These are phyloP conservation scores for Adenanthera pavonina DNA, from an alignment of 306 rosid genomes.

Conservation along the genomic window DNA sequence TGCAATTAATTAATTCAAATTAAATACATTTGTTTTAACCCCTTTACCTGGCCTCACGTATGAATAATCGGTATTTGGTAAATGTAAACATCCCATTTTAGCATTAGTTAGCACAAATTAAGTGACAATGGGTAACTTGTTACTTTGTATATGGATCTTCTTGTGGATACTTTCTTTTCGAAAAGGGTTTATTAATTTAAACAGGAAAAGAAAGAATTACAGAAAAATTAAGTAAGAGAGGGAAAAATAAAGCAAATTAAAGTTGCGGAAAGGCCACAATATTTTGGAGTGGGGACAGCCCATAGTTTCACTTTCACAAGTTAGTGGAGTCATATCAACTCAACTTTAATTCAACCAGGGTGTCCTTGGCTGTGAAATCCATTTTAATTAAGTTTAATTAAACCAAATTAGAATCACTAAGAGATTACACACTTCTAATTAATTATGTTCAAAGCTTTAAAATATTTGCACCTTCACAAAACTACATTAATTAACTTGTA, in stretches of 20 bases:
- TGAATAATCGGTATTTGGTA: neutral
- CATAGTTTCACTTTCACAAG: neutral
- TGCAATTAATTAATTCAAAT: neutral
- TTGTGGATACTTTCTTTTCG: neutral
- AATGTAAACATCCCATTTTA: neutral
- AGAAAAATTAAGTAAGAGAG: neutral
- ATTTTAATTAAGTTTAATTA: neutral
- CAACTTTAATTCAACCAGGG: neutral
- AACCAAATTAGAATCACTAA: neutral
- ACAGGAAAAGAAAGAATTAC: neutral
- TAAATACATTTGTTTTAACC: neutral
- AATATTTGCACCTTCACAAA: neutral
- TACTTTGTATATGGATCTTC: neutral
- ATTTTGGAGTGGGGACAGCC: neutral
- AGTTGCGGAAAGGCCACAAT: constrained; percentile 1
- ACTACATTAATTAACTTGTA: neutral
- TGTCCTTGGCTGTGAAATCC: neutral
- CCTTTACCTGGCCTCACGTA: neutral
- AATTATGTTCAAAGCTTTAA: neutral
- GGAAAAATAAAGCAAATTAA: neutral
- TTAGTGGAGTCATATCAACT: constrained; percentile 12
- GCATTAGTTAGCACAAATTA: neutral
- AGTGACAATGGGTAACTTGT: neutral
- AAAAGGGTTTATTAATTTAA: neutral
- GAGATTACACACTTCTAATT: neutral